Evolutionary conservation across 495 filamentous ascomycete species (phyloP), one percentile per base, ranked within the genome.

Genomic region (Penicillium ucsense): DNA sequence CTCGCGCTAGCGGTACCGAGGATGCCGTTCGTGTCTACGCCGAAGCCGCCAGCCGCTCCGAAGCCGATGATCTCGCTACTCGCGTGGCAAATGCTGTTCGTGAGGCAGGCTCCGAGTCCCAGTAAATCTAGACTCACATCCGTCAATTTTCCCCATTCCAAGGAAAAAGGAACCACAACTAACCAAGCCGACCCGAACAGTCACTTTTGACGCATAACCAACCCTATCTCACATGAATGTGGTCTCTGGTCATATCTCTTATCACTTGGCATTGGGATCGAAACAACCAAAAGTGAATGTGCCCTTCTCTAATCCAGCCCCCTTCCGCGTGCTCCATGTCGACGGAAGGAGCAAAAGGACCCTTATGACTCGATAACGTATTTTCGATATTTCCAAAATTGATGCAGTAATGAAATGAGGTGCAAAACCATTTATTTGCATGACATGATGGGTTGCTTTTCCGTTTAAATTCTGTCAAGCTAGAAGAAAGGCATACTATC

Each of bases 11-110:
- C 51, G 92, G 92, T 34, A 98, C 92, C 1, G 92, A 98, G 66
- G 92, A 98, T 67, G 92, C 89, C 1, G 89, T 95, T 48, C 76
- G 92, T 53, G 90, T 98, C 27, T 98, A 98, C 65, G 89, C 90
- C n/a, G 92, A 98, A 67, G 92, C 92, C 10, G 88, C 85, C 5
- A 89, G 83, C 49, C 80, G 83, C 45, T 80, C 79, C 3, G 87
- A 94, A 59, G 85, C 87, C 0, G 88, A 92, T 57, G 88, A 94
- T 60, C 76, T 95, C 37, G 89, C 89, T 35, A 83, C 81, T 41
- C 82, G 88, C 52, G 86, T 95, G 32, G 82, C 86, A 4, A 77
- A 78, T 39, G 79, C 92, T 44, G 84, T 94, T 4, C 61, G 66
- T 43, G 69, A 73, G 45, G 70, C 68, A 12, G 66, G 68, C 32